A percentile compares a stretch with the other conserved stretches of the same genome.
phyloP scores from a whole-genome alignment of 2,329 filamentous ascomycete genomes.

The Albifimbria verrucaria region DNA sequence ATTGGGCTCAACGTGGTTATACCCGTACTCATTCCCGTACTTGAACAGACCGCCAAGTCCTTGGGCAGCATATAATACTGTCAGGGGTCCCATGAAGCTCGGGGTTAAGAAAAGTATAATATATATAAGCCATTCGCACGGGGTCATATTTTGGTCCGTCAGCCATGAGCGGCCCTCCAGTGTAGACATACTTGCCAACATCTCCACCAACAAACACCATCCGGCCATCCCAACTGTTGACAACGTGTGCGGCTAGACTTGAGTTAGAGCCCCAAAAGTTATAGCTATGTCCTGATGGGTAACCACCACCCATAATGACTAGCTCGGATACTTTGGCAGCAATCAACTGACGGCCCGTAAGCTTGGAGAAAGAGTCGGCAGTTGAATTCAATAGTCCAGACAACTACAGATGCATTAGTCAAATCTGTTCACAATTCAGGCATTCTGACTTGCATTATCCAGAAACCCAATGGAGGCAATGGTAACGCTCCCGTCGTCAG shows the following conservation, averaged over 20 bases:
- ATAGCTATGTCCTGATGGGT: constrained; percentile 43
- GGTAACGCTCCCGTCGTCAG: constrained; percentile 38
- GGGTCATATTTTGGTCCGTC: constrained; percentile 29
- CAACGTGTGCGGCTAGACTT: constrained; percentile 34
- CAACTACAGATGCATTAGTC: constrained; percentile 19
- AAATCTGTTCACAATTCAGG: constrained; percentile 14
- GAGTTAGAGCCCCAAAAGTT: constrained; percentile 45
- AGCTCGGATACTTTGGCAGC: constrained; percentile 43
- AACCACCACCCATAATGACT: constrained; percentile 50
- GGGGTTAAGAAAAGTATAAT: constrained; percentile 32
- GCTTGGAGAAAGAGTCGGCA: constrained; percentile 33
- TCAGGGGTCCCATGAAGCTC: constrained; percentile 41
- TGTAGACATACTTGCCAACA: constrained; percentile 37
- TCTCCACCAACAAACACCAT: constrained; percentile 42
- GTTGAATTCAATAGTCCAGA: constrained; percentile 43
- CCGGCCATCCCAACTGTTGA: constrained; percentile 40
- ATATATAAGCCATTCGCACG: constrained; percentile 34
- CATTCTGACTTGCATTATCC: constrained; percentile 30
- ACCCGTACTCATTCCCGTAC: background rate
- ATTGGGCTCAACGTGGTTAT: background rate
- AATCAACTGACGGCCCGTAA: constrained; percentile 39
- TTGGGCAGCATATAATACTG: constrained; percentile 29
- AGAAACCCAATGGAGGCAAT: constrained; percentile 44
- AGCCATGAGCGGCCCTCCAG: constrained; percentile 32
- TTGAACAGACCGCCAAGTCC: background rate